phyloP scores from a whole-genome alignment of 441 rosid species.

The Adansonia gregorii region DNA sequence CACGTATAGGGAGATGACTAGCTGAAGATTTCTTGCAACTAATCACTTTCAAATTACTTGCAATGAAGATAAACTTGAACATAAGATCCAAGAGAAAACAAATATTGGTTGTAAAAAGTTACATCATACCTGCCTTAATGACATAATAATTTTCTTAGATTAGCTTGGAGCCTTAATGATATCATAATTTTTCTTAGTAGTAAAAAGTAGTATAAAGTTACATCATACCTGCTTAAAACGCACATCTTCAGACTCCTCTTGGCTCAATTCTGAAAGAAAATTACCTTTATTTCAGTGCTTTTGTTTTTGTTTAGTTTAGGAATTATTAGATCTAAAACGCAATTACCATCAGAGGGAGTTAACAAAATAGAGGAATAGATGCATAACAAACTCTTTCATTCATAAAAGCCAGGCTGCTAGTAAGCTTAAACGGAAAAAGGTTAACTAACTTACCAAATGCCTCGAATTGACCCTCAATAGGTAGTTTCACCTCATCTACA shows the following conservation, averaged over 20 bases:
- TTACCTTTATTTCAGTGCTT: background rate
- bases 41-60: conserved; percentile 4
- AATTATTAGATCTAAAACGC: background rate
- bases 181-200: background rate
- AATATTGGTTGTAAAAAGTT: background rate
- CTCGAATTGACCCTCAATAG: conserved; percentile 75
- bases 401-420: background rate
- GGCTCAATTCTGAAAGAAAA: conserved; percentile 69
- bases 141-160: background rate
- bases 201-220: conserved; percentile 1
- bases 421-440: conserved; percentile 7
- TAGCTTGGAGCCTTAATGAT: background rate
- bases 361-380: background rate
- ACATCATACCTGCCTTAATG: background rate
- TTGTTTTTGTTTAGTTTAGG: background rate
- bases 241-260: conserved; percentile 84
- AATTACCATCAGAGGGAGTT: background rate
- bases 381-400: background rate
- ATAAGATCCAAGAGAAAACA: conserved; percentile 7
- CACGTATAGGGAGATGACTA: background rate
- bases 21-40: background rate
- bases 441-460: conserved; percentile 67
- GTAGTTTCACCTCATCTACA: conserved; percentile 73
- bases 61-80: background rate
- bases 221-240: conserved; percentile 78